Evolutionary conservation across 495 filamentous ascomycete species (phyloP), one percentile per base, ranked within the genome.

Genomic region (Aspergillus coremiiformis): DNA sequence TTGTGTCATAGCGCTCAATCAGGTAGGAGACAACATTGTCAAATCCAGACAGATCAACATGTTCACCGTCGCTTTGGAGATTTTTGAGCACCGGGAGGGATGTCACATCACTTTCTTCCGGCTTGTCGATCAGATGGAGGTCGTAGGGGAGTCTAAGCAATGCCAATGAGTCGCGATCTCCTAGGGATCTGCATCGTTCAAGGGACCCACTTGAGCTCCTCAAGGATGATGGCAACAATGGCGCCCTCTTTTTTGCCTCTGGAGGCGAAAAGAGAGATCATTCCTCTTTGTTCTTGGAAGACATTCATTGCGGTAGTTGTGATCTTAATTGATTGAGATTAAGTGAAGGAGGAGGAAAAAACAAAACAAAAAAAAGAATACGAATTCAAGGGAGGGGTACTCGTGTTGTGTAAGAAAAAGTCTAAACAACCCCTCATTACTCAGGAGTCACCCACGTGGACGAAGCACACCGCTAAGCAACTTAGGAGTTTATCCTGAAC

Each of bases 241-340:
- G 52, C 45, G 6, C 35, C 35, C 23, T 44, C 24, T 33, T 14
- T 45, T 24, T 46, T 39, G 24, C 44, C 44, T 10, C n/a, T 2
- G 27, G 23, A 17, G 22, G 52, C 44, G 26, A 32, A 32, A n/a
- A 54, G 52, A n/a, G 35, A 15, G 35, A 54, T 49, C 9, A 32
- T 33, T 22, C 52, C 37, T n/a, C 30, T 15, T 20, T 35, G 33
- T 19, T 54, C 45, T 21, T 48, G n/a, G 26, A 48, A 54, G 19
- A 54, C 52, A 20, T 54, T 54, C 52, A 54, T 54, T 43, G 39
- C 19, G 47, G 19, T n/a, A 14, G 24, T 41, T 10, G 37, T 35
- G 32, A 12, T 9, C 15, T 35, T 6, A 35, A 12, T n/a, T 35
- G 19, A 17, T 39, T 20, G 5, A n/a, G 14, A 20, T 41, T 41